A percentile compares a stretch with the other conserved stretches of the same genome.
Evolutionary conservation across 352 stramenopile species (phyloP).

Genomic region (Phytophthora pinifolia): DNA sequence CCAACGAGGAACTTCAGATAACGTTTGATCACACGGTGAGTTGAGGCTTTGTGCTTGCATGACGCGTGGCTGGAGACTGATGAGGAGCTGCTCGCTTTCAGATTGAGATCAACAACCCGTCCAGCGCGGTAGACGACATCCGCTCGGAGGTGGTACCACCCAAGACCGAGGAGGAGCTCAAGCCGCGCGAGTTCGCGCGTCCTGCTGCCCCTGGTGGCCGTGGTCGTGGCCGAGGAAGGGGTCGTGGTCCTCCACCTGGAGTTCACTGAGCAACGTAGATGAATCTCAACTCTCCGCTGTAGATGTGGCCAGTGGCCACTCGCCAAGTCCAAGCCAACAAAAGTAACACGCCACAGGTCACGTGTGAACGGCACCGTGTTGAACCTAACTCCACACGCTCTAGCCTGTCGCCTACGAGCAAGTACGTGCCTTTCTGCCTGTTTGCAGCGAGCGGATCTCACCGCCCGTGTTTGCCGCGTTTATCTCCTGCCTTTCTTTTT

Average conservation of each 20-base stretch:
- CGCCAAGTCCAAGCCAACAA: conserved; percentile 14
- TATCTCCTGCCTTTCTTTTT: conserved; percentile 90
- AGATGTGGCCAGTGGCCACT: too few relatives aligned
- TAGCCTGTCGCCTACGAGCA: conserved; percentile 9
- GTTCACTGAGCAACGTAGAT: conserved; percentile 17
- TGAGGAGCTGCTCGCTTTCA: conserved; percentile 11
- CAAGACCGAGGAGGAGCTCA: conserved; percentile 65
- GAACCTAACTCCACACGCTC: conserved; percentile 18
- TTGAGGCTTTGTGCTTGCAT: neutral
- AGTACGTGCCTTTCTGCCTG: too few relatives aligned
- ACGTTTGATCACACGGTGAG: conserved; percentile 71
- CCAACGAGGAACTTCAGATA: conserved; percentile 57
- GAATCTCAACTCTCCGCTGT: conserved; percentile 1
- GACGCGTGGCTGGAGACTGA: conserved; percentile 3
- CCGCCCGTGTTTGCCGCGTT: conserved; percentile 12
- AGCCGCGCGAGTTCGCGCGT: conserved; percentile 73
- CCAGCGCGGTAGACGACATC: conserved; percentile 64
- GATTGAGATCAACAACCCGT: conserved; percentile 77
- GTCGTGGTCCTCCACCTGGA: conserved; percentile 37
- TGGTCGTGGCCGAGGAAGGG: conserved; percentile 46
- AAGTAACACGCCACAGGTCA: conserved; percentile 9
- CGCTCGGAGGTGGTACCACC: conserved; percentile 50
- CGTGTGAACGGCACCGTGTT: conserved; percentile 25
- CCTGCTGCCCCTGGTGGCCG: conserved; percentile 66
- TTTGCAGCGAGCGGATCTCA: neutral